These are phyloP conservation scores for Globisporangium carolinianum DNA, from an alignment of 352 stramenopile genomes.

Conservation along the genomic window DNA sequence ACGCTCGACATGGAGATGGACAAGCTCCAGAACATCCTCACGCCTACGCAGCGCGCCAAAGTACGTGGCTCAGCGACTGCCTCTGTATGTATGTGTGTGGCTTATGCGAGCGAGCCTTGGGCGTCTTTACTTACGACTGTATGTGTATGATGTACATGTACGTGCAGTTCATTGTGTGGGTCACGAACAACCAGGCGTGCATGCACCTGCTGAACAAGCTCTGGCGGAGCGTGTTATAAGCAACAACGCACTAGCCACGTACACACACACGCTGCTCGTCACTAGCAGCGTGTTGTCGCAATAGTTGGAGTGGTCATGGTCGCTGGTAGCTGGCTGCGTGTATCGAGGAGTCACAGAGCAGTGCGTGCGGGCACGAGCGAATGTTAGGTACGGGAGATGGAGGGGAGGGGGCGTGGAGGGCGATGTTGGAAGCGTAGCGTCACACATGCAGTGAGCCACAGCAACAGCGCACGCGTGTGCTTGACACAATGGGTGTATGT, in stretches of 20 bases:
- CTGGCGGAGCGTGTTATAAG: slow-evolving; percentile 88
- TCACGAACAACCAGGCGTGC: slow-evolving; percentile 93
- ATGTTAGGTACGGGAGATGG: too few species aligned
- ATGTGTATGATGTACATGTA: background rate
- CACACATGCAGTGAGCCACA: too few species aligned
- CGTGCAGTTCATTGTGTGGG: slow-evolving; percentile 91
- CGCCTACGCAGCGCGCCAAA: slow-evolving; percentile 89
- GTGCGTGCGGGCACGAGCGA: too few species aligned
- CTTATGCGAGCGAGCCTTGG: too few species aligned
- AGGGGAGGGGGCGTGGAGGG: too few species aligned
- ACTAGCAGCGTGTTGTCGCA: background rate
- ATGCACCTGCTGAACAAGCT: slow-evolving; percentile 97
- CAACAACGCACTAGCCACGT: background rate
- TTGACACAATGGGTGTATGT: background rate
- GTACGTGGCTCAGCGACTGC: slow-evolving; percentile 18
- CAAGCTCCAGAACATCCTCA: slow-evolving; percentile 91
- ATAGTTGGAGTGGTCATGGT: too few species aligned
- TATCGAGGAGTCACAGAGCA: too few species aligned
- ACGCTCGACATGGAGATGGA: slow-evolving; percentile 93
- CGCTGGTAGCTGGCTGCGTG: too few species aligned
- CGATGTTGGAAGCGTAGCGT: too few species aligned
- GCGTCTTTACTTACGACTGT: too few species aligned
- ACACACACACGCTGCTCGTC: background rate
- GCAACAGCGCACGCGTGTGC: too few species aligned
- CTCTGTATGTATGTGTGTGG: too few species aligned